phyloP scores from a whole-genome alignment of 2,329 filamentous ascomycete species.

The Ophiostoma australiae region DNA sequence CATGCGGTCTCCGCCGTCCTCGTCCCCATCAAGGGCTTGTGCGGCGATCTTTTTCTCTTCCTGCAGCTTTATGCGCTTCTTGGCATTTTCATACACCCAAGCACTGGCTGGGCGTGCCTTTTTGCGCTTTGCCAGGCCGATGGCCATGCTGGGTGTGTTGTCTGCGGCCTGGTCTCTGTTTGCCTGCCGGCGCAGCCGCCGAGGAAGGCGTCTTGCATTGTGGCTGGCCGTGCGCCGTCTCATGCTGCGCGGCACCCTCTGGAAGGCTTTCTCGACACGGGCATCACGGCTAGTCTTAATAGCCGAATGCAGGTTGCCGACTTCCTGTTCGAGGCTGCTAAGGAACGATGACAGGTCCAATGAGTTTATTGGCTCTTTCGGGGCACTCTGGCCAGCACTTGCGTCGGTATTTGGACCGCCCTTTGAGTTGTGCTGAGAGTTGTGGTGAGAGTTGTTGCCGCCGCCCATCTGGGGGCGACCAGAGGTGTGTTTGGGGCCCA shows the following conservation, averaged over 20 bases:
- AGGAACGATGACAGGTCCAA: conserved; percentile 82
- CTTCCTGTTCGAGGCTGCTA: conserved; percentile 81
- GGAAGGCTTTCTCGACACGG: conserved; percentile 63
- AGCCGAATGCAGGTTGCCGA: conserved; percentile 74
- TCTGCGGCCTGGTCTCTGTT: conserved; percentile 75
- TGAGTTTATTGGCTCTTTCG: conserved; percentile 56
- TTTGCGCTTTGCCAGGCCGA: conserved; percentile 45
- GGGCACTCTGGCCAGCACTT: neutral
- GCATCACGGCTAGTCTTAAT: conserved; percentile 62
- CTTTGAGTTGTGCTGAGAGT: neutral
- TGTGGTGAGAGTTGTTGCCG: neutral
- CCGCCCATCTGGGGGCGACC: neutral
- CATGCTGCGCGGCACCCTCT: conserved; percentile 80
- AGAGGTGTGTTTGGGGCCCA: neutral
- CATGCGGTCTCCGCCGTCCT: neutral
- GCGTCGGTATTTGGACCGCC: neutral
- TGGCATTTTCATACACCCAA: conserved; percentile 31
- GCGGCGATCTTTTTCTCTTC: conserved; percentile 24
- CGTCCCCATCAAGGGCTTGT: neutral
- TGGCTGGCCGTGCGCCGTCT: conserved; percentile 87
- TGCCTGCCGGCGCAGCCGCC: conserved; percentile 65
- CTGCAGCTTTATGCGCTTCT: conserved; percentile 31
- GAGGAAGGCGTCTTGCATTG: conserved; percentile 85
- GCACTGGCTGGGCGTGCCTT: conserved; percentile 29
- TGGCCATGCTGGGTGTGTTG: conserved; percentile 76